Percentiles rank a stretch among this genome's conserved stretches.
Evolutionary conservation across 1,139 yeast species (phyloP).

Genomic region (Candida sp.): DNA sequence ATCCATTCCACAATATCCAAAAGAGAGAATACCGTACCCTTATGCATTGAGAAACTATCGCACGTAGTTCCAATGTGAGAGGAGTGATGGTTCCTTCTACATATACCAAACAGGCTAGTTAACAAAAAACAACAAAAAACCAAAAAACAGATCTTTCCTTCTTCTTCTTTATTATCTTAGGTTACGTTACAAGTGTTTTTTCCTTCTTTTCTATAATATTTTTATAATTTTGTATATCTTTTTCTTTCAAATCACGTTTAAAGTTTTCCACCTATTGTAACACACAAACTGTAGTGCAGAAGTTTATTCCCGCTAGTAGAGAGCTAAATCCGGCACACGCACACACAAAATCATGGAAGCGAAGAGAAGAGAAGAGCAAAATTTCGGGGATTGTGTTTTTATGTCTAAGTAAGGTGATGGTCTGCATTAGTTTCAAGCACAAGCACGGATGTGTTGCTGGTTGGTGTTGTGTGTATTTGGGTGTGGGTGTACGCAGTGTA

Average conservation of each 20-base stretch:
- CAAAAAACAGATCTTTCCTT: background rate
- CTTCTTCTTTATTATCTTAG: background rate
- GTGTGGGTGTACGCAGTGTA: too few species aligned
- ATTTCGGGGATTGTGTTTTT: too few species aligned
- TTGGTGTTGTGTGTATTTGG: too few species aligned
- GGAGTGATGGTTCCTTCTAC: background rate
- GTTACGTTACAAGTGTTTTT: background rate
- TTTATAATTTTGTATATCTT: background rate
- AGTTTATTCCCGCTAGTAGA: background rate
- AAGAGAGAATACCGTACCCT: background rate
- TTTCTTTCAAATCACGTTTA: background rate
- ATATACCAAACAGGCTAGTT: background rate
- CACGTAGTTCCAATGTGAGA: slow-evolving; percentile 3
- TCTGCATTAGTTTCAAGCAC: too few species aligned
- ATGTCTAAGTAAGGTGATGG: too few species aligned
- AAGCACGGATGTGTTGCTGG: too few species aligned
- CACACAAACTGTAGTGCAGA: background rate
- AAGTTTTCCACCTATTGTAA: background rate
- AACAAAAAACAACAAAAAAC: background rate
- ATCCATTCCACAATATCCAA: background rate
- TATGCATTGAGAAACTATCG: background rate
- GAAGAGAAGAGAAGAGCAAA: too few species aligned
- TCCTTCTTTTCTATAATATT: background rate
- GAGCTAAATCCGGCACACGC: too few species aligned
- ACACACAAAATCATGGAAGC: too few species aligned